Base-by-base conservation (phyloP, 2,329 filamentous ascomycete genomes). In the Cryphonectria naterciae region DNA sequence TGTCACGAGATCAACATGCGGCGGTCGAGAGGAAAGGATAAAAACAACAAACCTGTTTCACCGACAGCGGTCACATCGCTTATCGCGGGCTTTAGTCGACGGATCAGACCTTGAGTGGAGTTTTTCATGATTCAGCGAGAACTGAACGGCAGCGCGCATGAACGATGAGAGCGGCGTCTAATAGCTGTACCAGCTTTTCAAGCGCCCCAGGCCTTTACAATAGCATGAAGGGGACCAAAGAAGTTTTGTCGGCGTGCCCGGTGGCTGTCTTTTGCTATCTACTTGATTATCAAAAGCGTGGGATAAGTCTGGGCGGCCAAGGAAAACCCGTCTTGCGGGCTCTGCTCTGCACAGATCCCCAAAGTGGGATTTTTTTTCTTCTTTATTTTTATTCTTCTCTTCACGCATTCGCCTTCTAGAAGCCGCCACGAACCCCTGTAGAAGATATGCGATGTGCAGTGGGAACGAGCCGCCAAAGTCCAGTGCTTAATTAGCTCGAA, bases 401-500 rank as follows among this genome's bases (percentile, higher is more conserved):
- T 66, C 54, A 69, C 61, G 63, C 63, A 61, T n/a, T 28, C n/a
- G 60, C n/a, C 64, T 70, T 70, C 68, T 67, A 67, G 68, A 70
- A 70, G 64, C 68, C 68, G 41, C 68, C 56, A 63, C 10, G 46
- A 46, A 68, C 58, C 35, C 61, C 63, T 35, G 61, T n/a, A 37
- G 35, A 39, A 32, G 41, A 66, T 25, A 39, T 35, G 52, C 17
- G 28, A 49, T 28, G 56, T 35, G 37, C 37, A 41, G 2, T 32
- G 37, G 43, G 39, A 54, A 37, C 54, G 11, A 67, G 61, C 61
- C 39, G 41, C 41, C 63, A 67, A 46, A 25, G 7, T 49, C n/a
- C 35, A 56, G 46, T 7, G 43, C 60, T 35, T 22, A 15, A 32
- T 54, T 41, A 62, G 43, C 41, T 63, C 32, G 11, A 39, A 49